phyloP scores from a whole-genome alignment of 176 grass and related monocot species.

The Poa pratensis region DNA sequence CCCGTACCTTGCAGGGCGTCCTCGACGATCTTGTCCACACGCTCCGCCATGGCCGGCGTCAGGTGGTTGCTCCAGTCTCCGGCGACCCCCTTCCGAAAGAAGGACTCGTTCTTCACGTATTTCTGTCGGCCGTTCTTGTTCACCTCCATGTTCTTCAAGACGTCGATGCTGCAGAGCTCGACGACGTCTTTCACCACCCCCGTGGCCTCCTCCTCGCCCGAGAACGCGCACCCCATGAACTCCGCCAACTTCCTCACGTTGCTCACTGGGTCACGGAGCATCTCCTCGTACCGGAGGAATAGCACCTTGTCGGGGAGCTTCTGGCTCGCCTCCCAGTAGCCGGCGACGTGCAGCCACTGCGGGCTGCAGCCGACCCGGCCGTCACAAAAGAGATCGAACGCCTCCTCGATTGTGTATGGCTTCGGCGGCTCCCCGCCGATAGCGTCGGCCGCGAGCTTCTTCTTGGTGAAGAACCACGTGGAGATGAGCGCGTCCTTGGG shows the following conservation, averaged over 20 bases:
- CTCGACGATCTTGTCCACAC: conserved; percentile 24
- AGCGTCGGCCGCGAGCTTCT: background rate
- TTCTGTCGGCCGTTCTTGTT: background rate
- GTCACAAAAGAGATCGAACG: conserved; percentile 30
- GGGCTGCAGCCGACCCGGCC: background rate
- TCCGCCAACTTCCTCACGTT: conserved; percentile 36
- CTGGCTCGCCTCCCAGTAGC: conserved; percentile 45
- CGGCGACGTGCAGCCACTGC: conserved; percentile 43
- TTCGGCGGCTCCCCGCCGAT: background rate
- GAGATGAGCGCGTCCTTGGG: conserved; percentile 57
- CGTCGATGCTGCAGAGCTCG: conserved; percentile 29
- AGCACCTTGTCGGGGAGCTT: conserved; percentile 35
- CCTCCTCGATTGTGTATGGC: background rate
- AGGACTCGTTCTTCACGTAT: background rate
- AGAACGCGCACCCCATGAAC: conserved; percentile 43
- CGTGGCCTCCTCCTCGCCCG: background rate
- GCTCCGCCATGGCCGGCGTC: conserved; percentile 43
- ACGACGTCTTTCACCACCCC: conserved; percentile 24
- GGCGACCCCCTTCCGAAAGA: conserved; percentile 31
- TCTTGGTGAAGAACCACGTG: background rate
- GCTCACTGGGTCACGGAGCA: conserved; percentile 21
- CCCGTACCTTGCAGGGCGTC: conserved; percentile 37
- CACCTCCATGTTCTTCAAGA: conserved; percentile 11
- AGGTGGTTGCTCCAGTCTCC: conserved; percentile 54
- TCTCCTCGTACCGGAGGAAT: conserved; percentile 51